Evolutionary conservation across 1,284 basidiomycete species (phyloP), one percentile per base, ranked within the genome.

Genomic region (Microbotryum intermedium): DNA sequence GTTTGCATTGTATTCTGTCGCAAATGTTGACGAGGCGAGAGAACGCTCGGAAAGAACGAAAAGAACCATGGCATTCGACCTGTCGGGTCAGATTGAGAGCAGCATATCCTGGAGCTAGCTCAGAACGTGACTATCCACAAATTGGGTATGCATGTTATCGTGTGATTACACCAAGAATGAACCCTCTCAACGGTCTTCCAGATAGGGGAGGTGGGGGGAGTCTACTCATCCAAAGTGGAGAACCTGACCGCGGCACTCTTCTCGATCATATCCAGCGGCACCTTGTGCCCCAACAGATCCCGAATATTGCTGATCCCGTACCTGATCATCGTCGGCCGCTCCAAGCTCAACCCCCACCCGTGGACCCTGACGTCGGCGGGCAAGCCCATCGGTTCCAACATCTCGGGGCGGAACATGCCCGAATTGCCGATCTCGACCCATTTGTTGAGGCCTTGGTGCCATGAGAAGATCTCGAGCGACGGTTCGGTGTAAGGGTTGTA

Each of bases 331-430:
- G 95, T 98, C n/a, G 95, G 95, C 64, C 95, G 80, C 77, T 98
- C 95, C 42, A 98, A 79, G 72, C 86, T 84, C 67, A 99, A 83
- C 58, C 95, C 95, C 91, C 94, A 99, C 21, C 95, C 95, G 67
- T 95, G 87, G 4, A 97, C 94, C 55, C 93, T 86, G 11, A 98
- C 92, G 70, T 93, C 92, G 69, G 92, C 90, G 3, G 95, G 95
- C 72, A 99, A 85, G 47, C 95, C 95, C 93, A 98, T 98, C 10
- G 95, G 92, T 73, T 92, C 90, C 51, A 99, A 80, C 94, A 99
- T 98, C 75, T 99, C 95, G 3, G 95, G 95, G 44, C 95, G 83
- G 86, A 99, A 99, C 88, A 99, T 95, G 50, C 95, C 95, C 71
- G 90, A 94, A 78, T 82, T 82, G 55, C 79, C 81, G 60, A 82